phyloP scores from a whole-genome alignment of 495 filamentous ascomycete genomes.

The Cenococcum geophilum region DNA sequence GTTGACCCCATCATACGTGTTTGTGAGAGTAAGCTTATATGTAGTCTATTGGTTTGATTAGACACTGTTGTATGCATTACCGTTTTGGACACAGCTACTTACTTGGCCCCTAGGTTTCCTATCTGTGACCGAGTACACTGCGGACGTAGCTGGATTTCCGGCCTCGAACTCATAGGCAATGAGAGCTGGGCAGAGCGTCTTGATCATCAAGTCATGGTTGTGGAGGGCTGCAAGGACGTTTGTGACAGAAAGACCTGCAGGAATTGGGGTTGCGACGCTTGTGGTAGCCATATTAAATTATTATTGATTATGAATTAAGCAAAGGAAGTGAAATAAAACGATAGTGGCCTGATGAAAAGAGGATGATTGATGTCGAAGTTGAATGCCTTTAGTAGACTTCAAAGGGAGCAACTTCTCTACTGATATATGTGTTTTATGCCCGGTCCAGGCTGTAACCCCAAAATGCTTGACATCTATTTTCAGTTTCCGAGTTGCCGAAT shows the following conservation, averaged over 20 bases:
- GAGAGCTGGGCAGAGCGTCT: slow-evolving; percentile 25
- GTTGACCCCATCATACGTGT: slow-evolving; percentile 28
- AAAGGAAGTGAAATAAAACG: neutral
- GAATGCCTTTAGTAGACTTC: neutral
- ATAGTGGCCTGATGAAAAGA: neutral
- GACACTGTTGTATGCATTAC: neutral
- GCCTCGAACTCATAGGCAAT: slow-evolving; percentile 28
- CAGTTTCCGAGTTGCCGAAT: too few relatives aligned
- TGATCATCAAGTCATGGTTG: slow-evolving; percentile 34
- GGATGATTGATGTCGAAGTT: neutral
- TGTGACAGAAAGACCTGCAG: slow-evolving; percentile 10
- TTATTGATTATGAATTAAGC: neutral
- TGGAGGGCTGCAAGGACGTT: slow-evolving; percentile 27
- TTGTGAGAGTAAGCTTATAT: slow-evolving; percentile 33
- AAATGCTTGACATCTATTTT: too few relatives aligned
- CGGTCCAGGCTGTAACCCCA: too few relatives aligned
- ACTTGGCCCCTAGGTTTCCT: slow-evolving; percentile 32
- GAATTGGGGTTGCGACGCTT: slow-evolving; percentile 29
- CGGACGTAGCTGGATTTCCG: slow-evolving; percentile 20
- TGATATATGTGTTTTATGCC: neutral
- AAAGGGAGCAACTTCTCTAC: neutral
- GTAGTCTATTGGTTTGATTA: slow-evolving; percentile 16
- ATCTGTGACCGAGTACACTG: slow-evolving; percentile 30
- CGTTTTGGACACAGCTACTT: neutral
- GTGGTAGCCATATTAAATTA: slow-evolving; percentile 30